Percentiles rank a stretch among this genome's conserved stretches.
Conservation (phyloP, 139 green algal genomes). For the Deuterostichococcus epilithicus region DNA sequence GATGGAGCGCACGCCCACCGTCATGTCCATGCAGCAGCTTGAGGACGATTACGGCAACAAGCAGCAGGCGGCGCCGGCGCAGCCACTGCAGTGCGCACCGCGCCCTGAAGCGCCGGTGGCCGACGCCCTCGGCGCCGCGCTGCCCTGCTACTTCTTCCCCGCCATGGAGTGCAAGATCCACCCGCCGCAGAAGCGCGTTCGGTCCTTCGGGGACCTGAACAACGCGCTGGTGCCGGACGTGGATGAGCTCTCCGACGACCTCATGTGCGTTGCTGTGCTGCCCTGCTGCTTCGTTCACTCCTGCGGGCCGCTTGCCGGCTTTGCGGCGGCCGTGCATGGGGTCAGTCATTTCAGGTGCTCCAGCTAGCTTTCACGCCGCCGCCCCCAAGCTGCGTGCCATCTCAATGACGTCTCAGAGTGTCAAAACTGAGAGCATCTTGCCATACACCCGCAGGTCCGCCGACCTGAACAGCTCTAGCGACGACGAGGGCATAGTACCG, state of each 20-base stretch:
- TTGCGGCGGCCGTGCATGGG: too few species aligned
- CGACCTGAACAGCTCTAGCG: neutral
- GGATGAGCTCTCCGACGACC: slow-evolving; percentile 10
- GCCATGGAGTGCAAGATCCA: slow-evolving; percentile 12
- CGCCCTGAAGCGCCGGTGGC: slow-evolving; percentile 29
- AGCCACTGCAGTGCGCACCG: slow-evolving; percentile 11
- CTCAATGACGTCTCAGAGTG: neutral
- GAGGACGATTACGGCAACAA: neutral
- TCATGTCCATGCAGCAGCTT: slow-evolving; percentile 44
- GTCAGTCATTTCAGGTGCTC: neutral
- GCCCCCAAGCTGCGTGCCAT: neutral
- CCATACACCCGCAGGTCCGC: neutral
- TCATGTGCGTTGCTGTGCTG: neutral
- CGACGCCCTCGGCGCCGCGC: slow-evolving; percentile 16
- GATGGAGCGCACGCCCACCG: slow-evolving; percentile 29
- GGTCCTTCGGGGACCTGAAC: slow-evolving; percentile 51
- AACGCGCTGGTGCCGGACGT: slow-evolving; percentile 32
- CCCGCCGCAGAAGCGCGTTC: slow-evolving; percentile 30
- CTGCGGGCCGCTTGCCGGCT: too few species aligned
- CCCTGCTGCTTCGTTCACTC: neutral
- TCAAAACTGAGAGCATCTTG: neutral
- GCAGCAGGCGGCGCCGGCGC: neutral
- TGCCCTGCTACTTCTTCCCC: slow-evolving; percentile 28
- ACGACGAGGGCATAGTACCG: neutral
- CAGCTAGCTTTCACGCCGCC: neutral